Evolutionary conservation across 495 filamentous ascomycete genomes (phyloP).

Genomic region (Talaromyces nanjingensis): DNA sequence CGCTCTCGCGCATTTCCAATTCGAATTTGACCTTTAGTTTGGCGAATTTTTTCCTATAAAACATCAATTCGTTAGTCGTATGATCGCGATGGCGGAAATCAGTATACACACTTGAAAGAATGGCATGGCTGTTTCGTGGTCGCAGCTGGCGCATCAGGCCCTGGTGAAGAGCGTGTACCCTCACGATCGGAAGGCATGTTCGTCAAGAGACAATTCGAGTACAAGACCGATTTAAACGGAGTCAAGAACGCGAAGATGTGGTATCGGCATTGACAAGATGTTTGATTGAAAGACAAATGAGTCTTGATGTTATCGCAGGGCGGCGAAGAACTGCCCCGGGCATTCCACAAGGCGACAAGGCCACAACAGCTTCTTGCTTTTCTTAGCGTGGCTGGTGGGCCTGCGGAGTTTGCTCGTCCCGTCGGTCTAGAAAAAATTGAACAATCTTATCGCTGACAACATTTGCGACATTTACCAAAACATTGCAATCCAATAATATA

Average conservation of each 20-base stretch:
- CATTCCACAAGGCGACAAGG: not conserved
- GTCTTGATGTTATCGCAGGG: not conserved
- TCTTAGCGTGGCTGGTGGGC: not conserved
- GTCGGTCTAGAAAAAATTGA: not conserved
- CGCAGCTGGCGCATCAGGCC: slow-evolving; percentile 26
- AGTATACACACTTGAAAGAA: slow-evolving; percentile 37
- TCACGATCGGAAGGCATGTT: slow-evolving; percentile 28
- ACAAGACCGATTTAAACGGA: not conserved
- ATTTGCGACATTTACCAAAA: not conserved
- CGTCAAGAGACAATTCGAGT: slow-evolving; percentile 6
- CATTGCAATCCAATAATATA: not conserved
- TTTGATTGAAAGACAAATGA: not conserved
- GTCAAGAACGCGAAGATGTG: not conserved
- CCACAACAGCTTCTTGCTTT: not conserved
- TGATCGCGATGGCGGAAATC: not conserved
- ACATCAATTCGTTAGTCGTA: not conserved
- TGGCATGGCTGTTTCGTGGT: slow-evolving; percentile 32
- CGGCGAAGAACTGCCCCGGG: not conserved
- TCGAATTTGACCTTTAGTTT: slow-evolving; percentile 88
- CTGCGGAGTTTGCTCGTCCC: not conserved
- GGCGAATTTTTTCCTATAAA: slow-evolving; percentile 80
- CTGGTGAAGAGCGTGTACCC: slow-evolving; percentile 19
- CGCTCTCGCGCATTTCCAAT: slow-evolving; percentile 69
- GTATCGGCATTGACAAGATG: not conserved
- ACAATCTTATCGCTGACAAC: not conserved